Base-by-base conservation (phyloP, 2,329 filamentous ascomycete species). In the Aspergillus felis region DNA sequence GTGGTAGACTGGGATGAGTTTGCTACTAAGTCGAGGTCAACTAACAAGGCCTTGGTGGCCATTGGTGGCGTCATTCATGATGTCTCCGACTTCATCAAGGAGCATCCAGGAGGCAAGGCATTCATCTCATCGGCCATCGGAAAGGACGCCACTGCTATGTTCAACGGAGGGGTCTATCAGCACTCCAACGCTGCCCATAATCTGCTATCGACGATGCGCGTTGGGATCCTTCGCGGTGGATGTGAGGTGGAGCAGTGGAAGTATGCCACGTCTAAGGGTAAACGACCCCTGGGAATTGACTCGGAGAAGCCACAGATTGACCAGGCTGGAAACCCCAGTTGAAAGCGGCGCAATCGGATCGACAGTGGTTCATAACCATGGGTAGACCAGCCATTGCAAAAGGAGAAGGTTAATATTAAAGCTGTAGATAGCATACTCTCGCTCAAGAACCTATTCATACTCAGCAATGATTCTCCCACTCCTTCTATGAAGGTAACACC, bases 141-240 rank as follows among this genome's bases (percentile, higher is more conserved):
- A 70, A 93, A 92, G 79, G 90, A 94, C 62, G 89, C 89, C 53
- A 93, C 90, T 14, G 88, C 89, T 63, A 90, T 91, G 76, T 93
- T 94, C 82, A 92, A 93, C 73, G 90, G 90, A 61, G 90, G 89
- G 74, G 88, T 94, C 58, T 93, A 93, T 78, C 82, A 86, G 70
- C 90, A 94, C 80, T 90, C 87, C 70, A 92, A 93, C 76, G 90
- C 90, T 56, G 90, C 90, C 29, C 89, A 92, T 81, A 93, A 93
- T 77, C 76, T 93, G 59, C 81, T 94, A 61, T 91, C 88, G 12
- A 92, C 88, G 58, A 92, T 93, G 89, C 83, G 90, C 62, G 85
- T 92, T 14, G 89, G 88, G 6, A 17, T 38, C 32, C 32, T 38
- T 14, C 32, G 32, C 14, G 32, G 32, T 17, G 32, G 32, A 17